These are phyloP conservation scores for Parachaetomium inaequale DNA, from an alignment of 495 filamentous ascomycete species.

Conservation along the genomic window DNA sequence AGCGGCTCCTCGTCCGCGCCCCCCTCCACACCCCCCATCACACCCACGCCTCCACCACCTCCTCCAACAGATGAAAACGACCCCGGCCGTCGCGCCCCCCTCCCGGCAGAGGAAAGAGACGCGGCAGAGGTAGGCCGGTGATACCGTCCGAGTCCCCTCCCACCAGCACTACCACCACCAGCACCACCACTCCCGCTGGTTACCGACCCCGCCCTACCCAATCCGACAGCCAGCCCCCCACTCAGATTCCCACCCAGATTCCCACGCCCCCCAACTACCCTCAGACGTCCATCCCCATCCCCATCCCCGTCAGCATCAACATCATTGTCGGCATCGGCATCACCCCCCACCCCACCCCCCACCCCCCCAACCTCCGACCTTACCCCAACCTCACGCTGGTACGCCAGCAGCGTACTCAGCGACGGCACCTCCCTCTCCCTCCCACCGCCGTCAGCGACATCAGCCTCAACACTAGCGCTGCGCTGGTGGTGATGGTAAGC, in stretches of 20 bases:
- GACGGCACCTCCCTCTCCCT: conserved; percentile 57
- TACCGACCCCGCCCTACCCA: no score
- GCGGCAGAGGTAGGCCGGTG: no score
- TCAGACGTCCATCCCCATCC: background rate
- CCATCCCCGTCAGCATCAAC: background rate
- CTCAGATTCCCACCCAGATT: no score
- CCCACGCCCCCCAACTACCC: no score
- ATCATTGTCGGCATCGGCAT: background rate
- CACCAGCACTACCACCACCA: no score
- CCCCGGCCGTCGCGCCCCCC: conserved; percentile 18
- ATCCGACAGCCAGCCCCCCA: no score
- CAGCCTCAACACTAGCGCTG: conserved; percentile 71
- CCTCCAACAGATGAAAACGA: conserved; percentile 24
- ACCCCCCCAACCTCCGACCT: no score
- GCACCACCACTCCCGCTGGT: no score
- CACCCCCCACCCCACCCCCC: background rate
- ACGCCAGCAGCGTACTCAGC: conserved; percentile 54
- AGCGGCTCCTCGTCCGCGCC: conserved; percentile 74
- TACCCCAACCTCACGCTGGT: conserved; percentile 23
- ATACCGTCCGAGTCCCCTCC: no score
- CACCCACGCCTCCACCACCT: conserved; percentile 28
- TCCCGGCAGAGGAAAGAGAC: no score
- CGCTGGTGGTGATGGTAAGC: conserved; percentile 62
- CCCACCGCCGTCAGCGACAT: conserved; percentile 51
- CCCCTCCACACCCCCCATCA: conserved; percentile 49